Conservation (phyloP, 2,329 filamentous ascomycete genomes). For the Orbilia blumenaviensis region DNA sequence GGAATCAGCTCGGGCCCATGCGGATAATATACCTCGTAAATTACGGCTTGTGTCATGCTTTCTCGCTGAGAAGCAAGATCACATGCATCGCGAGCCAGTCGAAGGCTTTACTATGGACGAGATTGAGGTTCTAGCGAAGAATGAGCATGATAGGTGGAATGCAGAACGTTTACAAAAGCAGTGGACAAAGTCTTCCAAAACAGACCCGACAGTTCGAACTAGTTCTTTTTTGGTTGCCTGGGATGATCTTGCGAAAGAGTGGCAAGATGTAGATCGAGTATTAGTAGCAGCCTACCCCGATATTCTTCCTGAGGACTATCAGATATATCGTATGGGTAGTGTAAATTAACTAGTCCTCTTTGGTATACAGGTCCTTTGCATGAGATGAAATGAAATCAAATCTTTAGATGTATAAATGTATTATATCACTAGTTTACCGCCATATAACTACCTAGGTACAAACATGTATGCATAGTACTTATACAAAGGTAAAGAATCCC, state of each 20-base stretch:
- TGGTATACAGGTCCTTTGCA: too few species aligned
- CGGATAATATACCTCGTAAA: conserved; percentile 36
- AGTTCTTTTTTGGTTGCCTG: conserved; percentile 39
- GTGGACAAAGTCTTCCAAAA: conserved; percentile 12
- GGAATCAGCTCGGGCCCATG: conserved; percentile 37
- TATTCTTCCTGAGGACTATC: conserved; percentile 34
- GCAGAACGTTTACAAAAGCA: conserved; percentile 36
- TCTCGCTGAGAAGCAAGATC: conserved; percentile 34
- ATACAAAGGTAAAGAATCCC: neutral
- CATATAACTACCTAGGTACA: too few species aligned
- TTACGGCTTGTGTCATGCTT: conserved; percentile 29
- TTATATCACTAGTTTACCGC: too few species aligned
- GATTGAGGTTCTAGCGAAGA: conserved; percentile 13
- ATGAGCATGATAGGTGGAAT: conserved; percentile 39
- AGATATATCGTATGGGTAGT: conserved; percentile 30
- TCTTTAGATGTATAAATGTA: too few species aligned
- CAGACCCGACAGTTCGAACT: neutral
- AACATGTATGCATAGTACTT: too few species aligned
- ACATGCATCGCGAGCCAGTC: conserved; percentile 26
- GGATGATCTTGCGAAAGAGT: conserved; percentile 27
- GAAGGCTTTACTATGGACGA: neutral
- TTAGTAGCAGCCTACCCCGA: conserved; percentile 26
- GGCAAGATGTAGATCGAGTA: conserved; percentile 37
- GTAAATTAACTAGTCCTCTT: neutral
- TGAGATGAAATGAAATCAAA: too few species aligned